Evolutionary conservation across 1,284 basidiomycete species (phyloP).

Genomic region (Irpex lacteus): DNA sequence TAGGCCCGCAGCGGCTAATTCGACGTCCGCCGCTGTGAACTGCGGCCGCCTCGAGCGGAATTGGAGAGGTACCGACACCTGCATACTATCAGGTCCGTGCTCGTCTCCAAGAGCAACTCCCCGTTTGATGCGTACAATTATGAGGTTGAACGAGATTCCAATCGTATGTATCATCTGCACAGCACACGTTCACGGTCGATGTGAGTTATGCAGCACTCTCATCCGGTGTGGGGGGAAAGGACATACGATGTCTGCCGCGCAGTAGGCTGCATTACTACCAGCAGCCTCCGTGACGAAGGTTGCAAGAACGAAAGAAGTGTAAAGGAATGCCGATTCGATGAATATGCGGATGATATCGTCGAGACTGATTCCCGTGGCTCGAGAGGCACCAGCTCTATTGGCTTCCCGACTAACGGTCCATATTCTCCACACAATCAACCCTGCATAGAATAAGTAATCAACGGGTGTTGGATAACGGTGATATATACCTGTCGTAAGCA

Average conservation of each 20-base stretch:
- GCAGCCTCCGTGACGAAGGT: conserved; percentile 6
- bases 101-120: not conserved
- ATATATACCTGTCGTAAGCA: conserved; percentile 6
- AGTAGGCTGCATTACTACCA: conserved; percentile 10
- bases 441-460: not conserved
- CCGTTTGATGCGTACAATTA: conserved; percentile 5
- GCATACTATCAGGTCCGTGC: not conserved
- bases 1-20: not conserved
- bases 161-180: not conserved
- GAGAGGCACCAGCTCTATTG: not conserved
- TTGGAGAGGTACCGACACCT: not conserved
- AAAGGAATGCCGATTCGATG: conserved; percentile 8
- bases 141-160: conserved; percentile 10
- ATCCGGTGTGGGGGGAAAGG: not conserved
- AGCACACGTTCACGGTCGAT: no score
- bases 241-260: conserved; percentile 6
- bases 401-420: conserved; percentile 1
- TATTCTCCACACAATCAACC: conserved; percentile 9
- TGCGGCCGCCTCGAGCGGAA: not conserved
- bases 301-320: conserved; percentile 4
- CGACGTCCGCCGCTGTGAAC: not conserved
- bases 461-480: not conserved
- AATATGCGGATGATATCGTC: conserved; percentile 5
- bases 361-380: not conserved
- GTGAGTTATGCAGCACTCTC: not conserved